Percentiles rank a stretch among this genome's conserved stretches.
Evolutionary conservation across 805 yeast species (phyloP).

Genomic region (Myxozyma vanderwaltii): DNA sequence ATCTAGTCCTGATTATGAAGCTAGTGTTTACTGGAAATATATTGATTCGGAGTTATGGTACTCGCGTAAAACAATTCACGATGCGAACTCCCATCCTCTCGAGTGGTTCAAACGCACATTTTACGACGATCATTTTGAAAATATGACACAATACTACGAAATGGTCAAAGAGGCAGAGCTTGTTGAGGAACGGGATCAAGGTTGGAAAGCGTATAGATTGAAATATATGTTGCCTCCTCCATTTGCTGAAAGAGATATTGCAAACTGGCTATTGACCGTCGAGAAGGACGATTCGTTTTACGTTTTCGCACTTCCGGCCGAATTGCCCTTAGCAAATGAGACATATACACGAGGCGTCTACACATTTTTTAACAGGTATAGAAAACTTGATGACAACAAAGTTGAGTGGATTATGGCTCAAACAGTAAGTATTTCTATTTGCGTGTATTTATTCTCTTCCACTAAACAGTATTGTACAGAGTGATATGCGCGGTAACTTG

Average conservation of each 20-base stretch:
- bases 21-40: constrained; percentile 16
- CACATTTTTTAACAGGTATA: constrained; percentile 18
- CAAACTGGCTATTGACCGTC: constrained; percentile 13
- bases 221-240: constrained; percentile 24
- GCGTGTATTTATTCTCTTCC: neutral
- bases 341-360: constrained; percentile 23
- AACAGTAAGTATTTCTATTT: constrained; percentile 15
- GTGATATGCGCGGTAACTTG: constrained; percentile 31
- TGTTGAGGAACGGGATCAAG: neutral
- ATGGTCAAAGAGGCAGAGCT: constrained; percentile 7
- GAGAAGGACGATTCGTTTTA: constrained; percentile 13
- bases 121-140: constrained; percentile 16
- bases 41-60: constrained; percentile 26
- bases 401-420: constrained; percentile 20
- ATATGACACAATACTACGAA: constrained; percentile 25
- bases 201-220: constrained; percentile 19
- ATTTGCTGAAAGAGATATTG: constrained; percentile 26
- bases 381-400: constrained; percentile 8
- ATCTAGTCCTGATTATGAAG: neutral
- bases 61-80: constrained; percentile 18
- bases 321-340: constrained; percentile 12
- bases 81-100: constrained; percentile 12
- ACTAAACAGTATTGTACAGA: constrained; percentile 9
- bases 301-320: constrained; percentile 25
- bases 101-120: constrained; percentile 27